Base-by-base conservation (phyloP, 805 yeast genomes). In the Wickerhamomyces chaumierensis region DNA sequence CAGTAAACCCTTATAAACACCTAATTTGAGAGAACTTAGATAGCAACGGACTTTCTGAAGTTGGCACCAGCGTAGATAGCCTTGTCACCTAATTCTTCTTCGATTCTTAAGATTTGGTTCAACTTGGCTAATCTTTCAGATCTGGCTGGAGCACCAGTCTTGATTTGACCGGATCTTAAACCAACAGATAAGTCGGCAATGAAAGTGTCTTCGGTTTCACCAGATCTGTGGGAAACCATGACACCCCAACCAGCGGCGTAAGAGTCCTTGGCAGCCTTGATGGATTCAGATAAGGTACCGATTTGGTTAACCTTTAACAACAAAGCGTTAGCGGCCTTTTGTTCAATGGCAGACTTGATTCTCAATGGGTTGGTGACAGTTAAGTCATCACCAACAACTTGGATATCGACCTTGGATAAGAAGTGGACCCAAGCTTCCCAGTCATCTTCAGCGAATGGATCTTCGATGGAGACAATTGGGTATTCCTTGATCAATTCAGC, bases 71-170 rank as follows among this genome's bases (percentile, higher is more conserved):
- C 96, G 74, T 76, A 90, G 66, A 88, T 61, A 51, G 96, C 96
- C 78, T 87, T 86, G 81, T 77, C 88, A 63, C 96, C 97, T 63
- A 90, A 82, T 74, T 84, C 94, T 75, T 90, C 95, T 78, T 92
- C 97, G 61, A 90, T 90, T 75, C 97, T 85, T 68, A 90, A 78
- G 68, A 90, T 80, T 78, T 90, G 96, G 88, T 90, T 90, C 68
- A 82, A 80, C 76, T 90, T 90, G 66, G 97, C 97, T 69, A 92
- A 81, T 81, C 98, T 90, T 78, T 90, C 98, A 55, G 96, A 85
- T 77, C 98, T 88, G 56, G 96, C 95, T 64, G 97, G 97, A 65
- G 98, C 97, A 81, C 98, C 98, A 56, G 96, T 85, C 88, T 90
- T 90, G 71, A 90, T 84, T 78, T 90, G 97, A 66, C 96, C 98